Conservation (phyloP, 352 stramenopile genomes). For the Pythium utonaiense region DNA sequence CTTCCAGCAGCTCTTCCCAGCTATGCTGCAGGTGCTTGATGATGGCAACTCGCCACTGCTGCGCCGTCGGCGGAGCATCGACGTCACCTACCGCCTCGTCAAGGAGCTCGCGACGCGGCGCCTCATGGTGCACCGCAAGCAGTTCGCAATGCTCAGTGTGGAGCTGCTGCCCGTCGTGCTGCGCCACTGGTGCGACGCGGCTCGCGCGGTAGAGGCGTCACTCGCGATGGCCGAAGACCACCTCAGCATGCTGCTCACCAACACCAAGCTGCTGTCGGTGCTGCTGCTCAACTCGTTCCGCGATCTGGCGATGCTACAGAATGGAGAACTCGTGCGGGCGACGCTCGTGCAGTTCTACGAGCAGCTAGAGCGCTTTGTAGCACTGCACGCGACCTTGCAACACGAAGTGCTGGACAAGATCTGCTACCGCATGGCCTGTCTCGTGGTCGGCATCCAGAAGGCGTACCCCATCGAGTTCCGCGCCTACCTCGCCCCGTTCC, state of each 20-base stretch:
- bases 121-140: conserved; percentile 80
- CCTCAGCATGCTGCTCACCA: conserved; percentile 39
- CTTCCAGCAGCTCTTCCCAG: conserved; percentile 60
- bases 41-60: conserved; percentile 15
- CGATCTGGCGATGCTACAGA: conserved; percentile 50
- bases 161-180: conserved; percentile 56
- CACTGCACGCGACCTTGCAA: conserved; percentile 22
- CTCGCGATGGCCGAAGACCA: conserved; percentile 13
- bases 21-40: conserved; percentile 51
- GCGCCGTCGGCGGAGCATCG: conserved; percentile 39
- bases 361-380: conserved; percentile 57
- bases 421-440: conserved; percentile 52
- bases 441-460: conserved; percentile 73
- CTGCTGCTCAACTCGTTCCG: conserved; percentile 71
- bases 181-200: conserved; percentile 46
- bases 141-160: conserved; percentile 70
- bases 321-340: conserved; percentile 49
- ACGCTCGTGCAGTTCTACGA: conserved; percentile 71
- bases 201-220: conserved; percentile 8
- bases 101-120: conserved; percentile 76
- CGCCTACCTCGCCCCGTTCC: conserved; percentile 62
- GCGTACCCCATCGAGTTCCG: conserved; percentile 84
- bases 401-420: conserved; percentile 51
- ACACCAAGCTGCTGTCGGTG: conserved; percentile 65
- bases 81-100: conserved; percentile 67